Evolutionary conservation across 2,329 filamentous ascomycete genomes (phyloP).

Genomic region (Pseudopithomyces maydicus): DNA sequence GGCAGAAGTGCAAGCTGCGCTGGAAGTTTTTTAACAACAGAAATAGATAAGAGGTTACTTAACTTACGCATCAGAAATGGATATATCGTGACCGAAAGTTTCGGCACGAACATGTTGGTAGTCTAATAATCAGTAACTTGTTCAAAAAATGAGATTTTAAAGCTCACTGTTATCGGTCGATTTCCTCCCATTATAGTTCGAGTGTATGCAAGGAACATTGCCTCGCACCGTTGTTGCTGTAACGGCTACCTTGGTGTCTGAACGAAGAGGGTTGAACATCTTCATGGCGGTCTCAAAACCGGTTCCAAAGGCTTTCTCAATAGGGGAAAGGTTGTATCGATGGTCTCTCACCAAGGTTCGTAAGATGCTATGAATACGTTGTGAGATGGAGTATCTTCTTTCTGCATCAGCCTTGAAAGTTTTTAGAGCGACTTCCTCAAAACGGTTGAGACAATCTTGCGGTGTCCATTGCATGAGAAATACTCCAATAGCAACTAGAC

Average conservation of each 20-base stretch:
- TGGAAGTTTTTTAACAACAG: slow-evolving; percentile 10
- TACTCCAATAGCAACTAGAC: slow-evolving; percentile 27
- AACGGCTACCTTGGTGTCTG: slow-evolving; percentile 28
- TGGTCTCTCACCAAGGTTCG: slow-evolving; percentile 27
- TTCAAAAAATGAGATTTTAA: too few species aligned
- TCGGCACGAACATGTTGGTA: slow-evolving; percentile 25
- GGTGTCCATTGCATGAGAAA: slow-evolving; percentile 30
- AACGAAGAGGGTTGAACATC: slow-evolving; percentile 28
- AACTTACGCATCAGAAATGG: slow-evolving; percentile 29
- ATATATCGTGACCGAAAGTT: slow-evolving; percentile 18
- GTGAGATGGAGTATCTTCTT: slow-evolving; percentile 11
- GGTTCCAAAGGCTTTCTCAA: slow-evolving; percentile 25
- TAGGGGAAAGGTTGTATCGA: slow-evolving; percentile 22
- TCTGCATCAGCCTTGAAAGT: slow-evolving; percentile 18
- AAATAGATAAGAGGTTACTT: background rate
- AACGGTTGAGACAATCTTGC: slow-evolving; percentile 20
- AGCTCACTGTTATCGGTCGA: background rate
- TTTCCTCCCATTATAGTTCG: slow-evolving; percentile 28
- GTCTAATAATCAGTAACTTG: slow-evolving; percentile 11
- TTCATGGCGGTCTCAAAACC: slow-evolving; percentile 7
- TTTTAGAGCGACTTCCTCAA: slow-evolving; percentile 22
- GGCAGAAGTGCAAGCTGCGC: slow-evolving; percentile 33
- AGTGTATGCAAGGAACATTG: slow-evolving; percentile 22
- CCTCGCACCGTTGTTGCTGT: slow-evolving; percentile 25
- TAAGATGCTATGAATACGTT: slow-evolving; percentile 15